These are phyloP conservation scores for Cyathus olla DNA, from an alignment of 1,284 basidiomycete species.

Conservation along the genomic window DNA sequence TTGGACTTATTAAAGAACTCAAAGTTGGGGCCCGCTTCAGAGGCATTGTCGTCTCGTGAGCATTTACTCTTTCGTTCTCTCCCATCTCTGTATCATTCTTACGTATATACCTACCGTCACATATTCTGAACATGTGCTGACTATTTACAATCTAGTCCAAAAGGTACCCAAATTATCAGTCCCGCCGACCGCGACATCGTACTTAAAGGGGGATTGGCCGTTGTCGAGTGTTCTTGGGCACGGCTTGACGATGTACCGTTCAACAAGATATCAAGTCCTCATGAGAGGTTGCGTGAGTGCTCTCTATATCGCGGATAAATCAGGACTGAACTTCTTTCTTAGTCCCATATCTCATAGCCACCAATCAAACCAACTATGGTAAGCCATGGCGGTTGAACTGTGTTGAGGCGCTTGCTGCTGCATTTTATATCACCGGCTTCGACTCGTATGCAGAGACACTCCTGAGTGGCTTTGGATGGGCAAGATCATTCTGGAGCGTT, in stretches of 20 bases:
- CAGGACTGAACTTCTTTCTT: background rate
- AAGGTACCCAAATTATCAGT: slow-evolving; percentile 85
- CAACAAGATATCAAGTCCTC: slow-evolving; percentile 90
- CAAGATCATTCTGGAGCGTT: slow-evolving; percentile 85
- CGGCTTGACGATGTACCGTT: slow-evolving; percentile 95
- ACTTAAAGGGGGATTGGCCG: slow-evolving; percentile 84
- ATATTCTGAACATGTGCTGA: background rate
- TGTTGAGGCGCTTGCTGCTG: slow-evolving; percentile 93
- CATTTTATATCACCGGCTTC: slow-evolving; percentile 93
- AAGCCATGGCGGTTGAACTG: slow-evolving; percentile 94
- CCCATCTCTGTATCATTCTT: slow-evolving; percentile 1
- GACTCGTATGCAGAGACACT: slow-evolving; percentile 83
- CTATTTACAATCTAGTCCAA: slow-evolving; percentile 70
- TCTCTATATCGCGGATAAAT: background rate
- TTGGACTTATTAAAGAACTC: slow-evolving; percentile 89
- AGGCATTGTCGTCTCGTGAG: slow-evolving; percentile 94
- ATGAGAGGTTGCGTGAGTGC: slow-evolving; percentile 88
- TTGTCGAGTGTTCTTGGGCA: slow-evolving; percentile 99
- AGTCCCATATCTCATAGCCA: slow-evolving; percentile 95
- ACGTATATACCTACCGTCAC: background rate
- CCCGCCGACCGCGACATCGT: slow-evolving; percentile 91
- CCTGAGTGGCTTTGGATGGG: slow-evolving; percentile 89
- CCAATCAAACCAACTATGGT: slow-evolving; percentile 96
- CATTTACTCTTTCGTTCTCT: slow-evolving; percentile 22
- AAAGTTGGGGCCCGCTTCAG: slow-evolving; percentile 89